Conservation (phyloP, 2,329 filamentous ascomycete species). For the Colletotrichum australisinense region DNA sequence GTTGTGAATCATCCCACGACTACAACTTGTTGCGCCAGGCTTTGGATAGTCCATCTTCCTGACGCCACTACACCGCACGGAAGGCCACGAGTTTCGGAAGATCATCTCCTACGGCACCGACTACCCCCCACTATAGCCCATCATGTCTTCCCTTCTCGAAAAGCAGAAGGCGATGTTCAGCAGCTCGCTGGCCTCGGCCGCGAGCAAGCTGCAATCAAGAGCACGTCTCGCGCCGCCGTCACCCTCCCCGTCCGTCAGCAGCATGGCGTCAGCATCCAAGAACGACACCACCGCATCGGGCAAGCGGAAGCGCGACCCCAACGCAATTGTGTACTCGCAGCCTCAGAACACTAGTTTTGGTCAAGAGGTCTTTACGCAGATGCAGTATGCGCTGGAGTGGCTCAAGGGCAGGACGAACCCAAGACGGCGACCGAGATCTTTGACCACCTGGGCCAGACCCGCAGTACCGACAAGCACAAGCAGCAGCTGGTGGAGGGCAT, state of each 20-base stretch:
- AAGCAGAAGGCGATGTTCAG: constrained; percentile 73
- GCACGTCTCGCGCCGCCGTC: constrained; percentile 67
- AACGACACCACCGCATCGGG: constrained; percentile 72
- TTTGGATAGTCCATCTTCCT: not conserved
- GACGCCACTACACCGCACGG: not conserved
- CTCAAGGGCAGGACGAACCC: constrained; percentile 76
- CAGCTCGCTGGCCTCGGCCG: constrained; percentile 71
- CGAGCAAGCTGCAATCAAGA: constrained; percentile 69
- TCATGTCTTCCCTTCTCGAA: constrained; percentile 72
- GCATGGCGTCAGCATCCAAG: constrained; percentile 56
- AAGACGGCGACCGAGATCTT: constrained; percentile 82
- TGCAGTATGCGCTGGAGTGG: constrained; percentile 87
- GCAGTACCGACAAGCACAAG: constrained; percentile 70
- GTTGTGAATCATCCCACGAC: not conserved
- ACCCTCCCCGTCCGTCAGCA: constrained; percentile 69
- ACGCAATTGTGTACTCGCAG: constrained; percentile 77
- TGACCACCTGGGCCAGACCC: constrained; percentile 80
- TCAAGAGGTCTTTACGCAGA: constrained; percentile 85
- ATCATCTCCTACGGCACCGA: no score
- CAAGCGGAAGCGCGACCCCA: constrained; percentile 69
- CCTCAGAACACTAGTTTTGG: constrained; percentile 81
- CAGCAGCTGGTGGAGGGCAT: constrained; percentile 76
- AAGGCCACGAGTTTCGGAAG: not conserved
- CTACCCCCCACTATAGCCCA: constrained; percentile 38
- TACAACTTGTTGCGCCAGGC: not conserved